Evolutionary conservation across 2,329 filamentous ascomycete species (phyloP).

Genomic region (Thielaviopsis cerberus): DNA sequence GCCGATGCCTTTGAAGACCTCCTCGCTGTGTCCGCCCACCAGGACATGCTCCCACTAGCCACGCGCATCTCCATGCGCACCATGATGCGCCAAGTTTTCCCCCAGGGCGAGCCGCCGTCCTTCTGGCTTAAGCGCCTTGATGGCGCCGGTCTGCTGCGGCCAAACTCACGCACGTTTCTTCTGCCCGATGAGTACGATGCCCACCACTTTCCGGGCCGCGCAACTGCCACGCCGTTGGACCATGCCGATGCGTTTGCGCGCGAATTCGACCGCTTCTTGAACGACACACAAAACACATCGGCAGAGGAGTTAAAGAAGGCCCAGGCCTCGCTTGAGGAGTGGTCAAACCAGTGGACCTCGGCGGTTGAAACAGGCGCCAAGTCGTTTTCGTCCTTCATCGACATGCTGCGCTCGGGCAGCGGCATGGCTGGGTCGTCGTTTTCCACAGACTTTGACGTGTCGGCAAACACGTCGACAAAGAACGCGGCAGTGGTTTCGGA

Average conservation of each 20-base stretch:
- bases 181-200: conserved; percentile 6
- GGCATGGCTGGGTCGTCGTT: conserved; percentile 12
- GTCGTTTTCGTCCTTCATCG: conserved; percentile 25
- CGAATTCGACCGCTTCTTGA: conserved; percentile 16
- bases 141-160: conserved; percentile 22
- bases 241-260: conserved; percentile 18
- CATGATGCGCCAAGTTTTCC: conserved; percentile 23
- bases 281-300: not conserved
- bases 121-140: conserved; percentile 25
- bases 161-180: conserved; percentile 14
- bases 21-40: conserved; percentile 27
- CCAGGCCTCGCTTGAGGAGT: conserved; percentile 10
- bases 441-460: conserved; percentile 7
- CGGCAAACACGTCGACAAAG: conserved; percentile 3
- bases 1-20: conserved; percentile 41
- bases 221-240: conserved; percentile 12
- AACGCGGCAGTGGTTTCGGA: not conserved
- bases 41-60: conserved; percentile 23
- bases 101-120: conserved; percentile 22
- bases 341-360: conserved; percentile 15
- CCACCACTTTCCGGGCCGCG: not conserved
- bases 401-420: conserved; percentile 16
- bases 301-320: conserved; percentile 17
- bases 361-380: conserved; percentile 21
- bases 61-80: conserved; percentile 20